A percentile compares a stretch with the other conserved stretches of the same genome.
These are phyloP conservation scores for Logfia minima DNA, from an alignment of 129 eudicot genomes.

Conservation along the genomic window DNA sequence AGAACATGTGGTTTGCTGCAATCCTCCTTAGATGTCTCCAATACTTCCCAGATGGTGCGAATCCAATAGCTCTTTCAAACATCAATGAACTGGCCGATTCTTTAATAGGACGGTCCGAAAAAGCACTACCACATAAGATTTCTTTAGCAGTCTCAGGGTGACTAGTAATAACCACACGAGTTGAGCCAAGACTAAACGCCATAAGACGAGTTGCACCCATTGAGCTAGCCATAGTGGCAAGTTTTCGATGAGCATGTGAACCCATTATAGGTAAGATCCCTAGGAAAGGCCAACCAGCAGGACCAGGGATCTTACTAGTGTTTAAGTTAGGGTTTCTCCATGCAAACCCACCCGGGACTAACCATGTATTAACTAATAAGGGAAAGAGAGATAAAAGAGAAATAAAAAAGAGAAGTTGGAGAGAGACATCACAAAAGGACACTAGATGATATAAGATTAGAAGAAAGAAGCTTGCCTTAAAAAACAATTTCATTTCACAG, in stretches of 20 bases:
- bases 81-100: constrained; percentile 65
- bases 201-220: constrained; percentile 56
- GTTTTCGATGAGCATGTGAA: constrained; percentile 60
- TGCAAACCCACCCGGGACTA: constrained; percentile 80
- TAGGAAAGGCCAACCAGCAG: constrained; percentile 60
- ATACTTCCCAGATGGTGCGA: constrained; percentile 63
- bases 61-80: constrained; percentile 91
- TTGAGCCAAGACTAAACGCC: constrained; percentile 70
- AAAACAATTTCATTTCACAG: constrained; percentile 40
- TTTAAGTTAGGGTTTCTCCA: constrained; percentile 56
- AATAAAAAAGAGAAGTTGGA: constrained; percentile 30
- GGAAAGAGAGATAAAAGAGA: constrained; percentile 41
- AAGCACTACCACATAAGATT: constrained; percentile 53
- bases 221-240: constrained; percentile 56
- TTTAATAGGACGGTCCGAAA: constrained; percentile 75
- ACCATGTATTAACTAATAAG: constrained; percentile 40
- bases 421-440: constrained; percentile 33
- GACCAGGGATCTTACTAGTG: constrained; percentile 52
- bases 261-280: constrained; percentile 66
- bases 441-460: constrained; percentile 37
- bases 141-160: constrained; percentile 80
- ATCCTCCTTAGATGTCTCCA: constrained; percentile 70
- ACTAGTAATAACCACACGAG: constrained; percentile 63
- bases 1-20: constrained; percentile 61
- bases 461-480: constrained; percentile 28